Evolutionary conservation across 164 flowering plant species (phyloP), one percentile per base, ranked within the genome.

Genomic region (Chloranthus sessilifolius): DNA sequence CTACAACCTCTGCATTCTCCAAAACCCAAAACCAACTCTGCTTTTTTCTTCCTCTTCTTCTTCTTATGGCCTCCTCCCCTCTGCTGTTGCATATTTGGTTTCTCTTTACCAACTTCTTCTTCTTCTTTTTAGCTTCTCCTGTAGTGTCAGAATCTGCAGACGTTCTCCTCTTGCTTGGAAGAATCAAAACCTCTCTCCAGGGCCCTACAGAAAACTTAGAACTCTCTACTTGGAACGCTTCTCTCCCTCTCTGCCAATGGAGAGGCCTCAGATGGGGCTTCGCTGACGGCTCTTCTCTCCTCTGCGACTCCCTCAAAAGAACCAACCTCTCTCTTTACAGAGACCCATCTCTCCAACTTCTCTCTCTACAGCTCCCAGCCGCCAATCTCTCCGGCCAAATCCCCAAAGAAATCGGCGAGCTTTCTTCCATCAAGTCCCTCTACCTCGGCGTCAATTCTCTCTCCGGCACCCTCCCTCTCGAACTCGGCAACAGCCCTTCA

Each of bases 181-280:
- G 75, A 41, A 79, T 92, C 68, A 92, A 84, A 56, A 60, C 86
- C 31, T 73, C 95, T 20, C 68, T 92, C 0, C 77, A 76, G 63
- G 96, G 96, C 4, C 48, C 54, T 51, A 8, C 69, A 23, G 80
- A 78, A 12, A 88, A 80, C 56, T 53, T 86, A 5, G 69, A 84
- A 1, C 65, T 88, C 3, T 72, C 82, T 26, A 74, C 99, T 35
- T 92, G 99, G 99, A 86, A 86, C 75, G 33, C 71, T 14, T 72
- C 87, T 24, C 51, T 73, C 0, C 99, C 99, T 23, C 70, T 92
- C 15, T 92, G 99, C 53, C 95, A 84, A 42, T 92, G 99, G 99
- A 60, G 81, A 52, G 99, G 99, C 6, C 77, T 88, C 16, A 68
- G 75, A 61, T 92, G 95, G 96, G 81, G 71, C 10, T 75, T 76